Conservation (phyloP, 2,329 filamentous ascomycete species). For the Penicillium concentricum region DNA sequence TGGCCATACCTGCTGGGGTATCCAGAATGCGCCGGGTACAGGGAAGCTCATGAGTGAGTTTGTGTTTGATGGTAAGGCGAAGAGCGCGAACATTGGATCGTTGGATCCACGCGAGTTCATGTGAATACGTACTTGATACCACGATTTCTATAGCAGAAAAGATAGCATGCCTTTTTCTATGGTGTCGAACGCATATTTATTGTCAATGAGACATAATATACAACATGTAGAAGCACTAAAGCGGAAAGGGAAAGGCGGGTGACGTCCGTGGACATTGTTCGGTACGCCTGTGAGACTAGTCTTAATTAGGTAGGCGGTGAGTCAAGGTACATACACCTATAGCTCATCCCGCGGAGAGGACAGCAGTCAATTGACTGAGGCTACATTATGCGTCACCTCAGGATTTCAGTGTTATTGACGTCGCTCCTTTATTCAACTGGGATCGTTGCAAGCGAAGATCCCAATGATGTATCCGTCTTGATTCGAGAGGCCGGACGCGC, state of each 20-base stretch:
- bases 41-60: conserved; percentile 78
- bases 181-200: neutral
- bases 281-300: neutral
- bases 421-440: conserved; percentile 31
- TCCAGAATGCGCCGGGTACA: conserved; percentile 90
- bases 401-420: conserved; percentile 26
- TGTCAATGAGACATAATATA: neutral
- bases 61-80: conserved; percentile 69
- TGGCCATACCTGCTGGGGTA: conserved; percentile 97
- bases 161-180: neutral
- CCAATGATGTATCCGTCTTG: conserved; percentile 36
- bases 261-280: neutral
- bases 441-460: conserved; percentile 26
- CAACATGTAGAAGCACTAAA: neutral
- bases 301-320: neutral
- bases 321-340: neutral
- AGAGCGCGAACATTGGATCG: conserved; percentile 64
- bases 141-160: neutral
- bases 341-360: conserved; percentile 26
- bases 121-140: conserved; percentile 16
- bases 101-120: conserved; percentile 66
- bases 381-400: conserved; percentile 32
- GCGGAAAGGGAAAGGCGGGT: neutral
- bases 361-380: conserved; percentile 20
- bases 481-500: conserved; percentile 45